phyloP scores from a whole-genome alignment of 2,329 filamentous ascomycete species.

The Aureobasidium pullulans region DNA sequence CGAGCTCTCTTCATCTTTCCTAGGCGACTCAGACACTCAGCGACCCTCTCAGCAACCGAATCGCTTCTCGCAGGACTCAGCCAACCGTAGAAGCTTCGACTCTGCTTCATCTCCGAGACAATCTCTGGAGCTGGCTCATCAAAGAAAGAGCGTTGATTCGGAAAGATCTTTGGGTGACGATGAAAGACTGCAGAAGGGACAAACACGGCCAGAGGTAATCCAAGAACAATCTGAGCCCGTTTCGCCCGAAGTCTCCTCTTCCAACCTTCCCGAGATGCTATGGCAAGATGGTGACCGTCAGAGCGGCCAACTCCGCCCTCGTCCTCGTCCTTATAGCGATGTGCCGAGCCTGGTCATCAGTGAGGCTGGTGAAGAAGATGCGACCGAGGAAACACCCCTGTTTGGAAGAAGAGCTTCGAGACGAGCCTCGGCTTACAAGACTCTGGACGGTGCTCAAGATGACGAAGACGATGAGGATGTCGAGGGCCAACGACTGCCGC shows the following conservation, averaged over 20 bases:
- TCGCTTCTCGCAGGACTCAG: conserved; percentile 6
- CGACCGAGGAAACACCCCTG: conserved; percentile 29
- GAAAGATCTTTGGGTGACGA: conserved; percentile 10
- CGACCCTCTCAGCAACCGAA: conserved; percentile 10
- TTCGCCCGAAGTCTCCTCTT: conserved; percentile 20
- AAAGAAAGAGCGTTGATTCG: conserved; percentile 9
- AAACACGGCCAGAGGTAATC: conserved; percentile 23
- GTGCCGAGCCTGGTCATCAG: conserved; percentile 25
- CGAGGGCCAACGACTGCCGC: conserved; percentile 19
- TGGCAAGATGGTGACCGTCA: background rate
- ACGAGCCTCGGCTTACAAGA: conserved; percentile 10
- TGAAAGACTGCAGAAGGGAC: conserved; percentile 11
- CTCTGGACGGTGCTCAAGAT: conserved; percentile 3
- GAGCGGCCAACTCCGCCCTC: background rate
- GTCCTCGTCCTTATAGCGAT: conserved; percentile 4
- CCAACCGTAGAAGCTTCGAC: conserved; percentile 4
- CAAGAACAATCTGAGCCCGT: conserved; percentile 28
- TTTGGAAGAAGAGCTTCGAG: conserved; percentile 19
- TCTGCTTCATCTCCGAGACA: conserved; percentile 15
- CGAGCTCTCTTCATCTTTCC: conserved; percentile 30
- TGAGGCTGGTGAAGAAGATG: conserved; percentile 19
- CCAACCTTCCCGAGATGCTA: conserved; percentile 12
- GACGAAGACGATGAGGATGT: conserved; percentile 10
- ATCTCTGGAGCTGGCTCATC: conserved; percentile 17
- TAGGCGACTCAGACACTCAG: conserved; percentile 27